Evolutionary conservation across 805 yeast genomes (phyloP), one percentile per base, ranked within the genome.

Genomic region (Candida fluviatilis): DNA sequence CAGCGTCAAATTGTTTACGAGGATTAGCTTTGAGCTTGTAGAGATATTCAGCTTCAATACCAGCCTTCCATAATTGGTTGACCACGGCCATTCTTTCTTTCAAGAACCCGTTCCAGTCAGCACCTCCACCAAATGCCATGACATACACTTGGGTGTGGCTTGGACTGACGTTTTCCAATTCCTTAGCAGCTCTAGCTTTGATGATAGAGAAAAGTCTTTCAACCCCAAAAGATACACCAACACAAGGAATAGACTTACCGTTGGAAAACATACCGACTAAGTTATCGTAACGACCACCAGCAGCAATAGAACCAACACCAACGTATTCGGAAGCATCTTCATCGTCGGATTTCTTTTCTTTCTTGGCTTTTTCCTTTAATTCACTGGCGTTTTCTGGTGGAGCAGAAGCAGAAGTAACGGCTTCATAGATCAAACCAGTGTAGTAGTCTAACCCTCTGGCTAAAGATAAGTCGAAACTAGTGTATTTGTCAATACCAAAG

Each of bases 61-160:
- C 96, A 6, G 83, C 84, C 29, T 71, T 71, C 99, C 99, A 93
- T 51, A 93, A 74, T 51, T 71, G 61, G 54, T 87, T 82, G 38
- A 96, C 80, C 34, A 93, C 76, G 21, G 74, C 52, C 96, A 93
- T 89, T 69, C 99, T 83, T 68, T 93, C 97, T 41, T 80, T 77
- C 54, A 93, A 69, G 68, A 86, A 88, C 5, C 98, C 99, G 43
- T 73, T 80, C 97, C 97, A 90, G 45, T 84, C 95, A 52, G 85
- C 85, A 54, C 98, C 99, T 54, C 97, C 98, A 49, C 99, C 99
- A 56, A 93, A 90, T 1, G 99, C 98, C 96, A 93, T 90, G 35
- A 93, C 83, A 56, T 73, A 93, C 11, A 87, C 98, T 61, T 93
- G 95, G 14, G 99, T 95, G 27, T 91, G 80, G 19, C 90, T 75